Conservation (phyloP, 202 grass and related monocot genomes). For the Setaria viridis region DNA sequence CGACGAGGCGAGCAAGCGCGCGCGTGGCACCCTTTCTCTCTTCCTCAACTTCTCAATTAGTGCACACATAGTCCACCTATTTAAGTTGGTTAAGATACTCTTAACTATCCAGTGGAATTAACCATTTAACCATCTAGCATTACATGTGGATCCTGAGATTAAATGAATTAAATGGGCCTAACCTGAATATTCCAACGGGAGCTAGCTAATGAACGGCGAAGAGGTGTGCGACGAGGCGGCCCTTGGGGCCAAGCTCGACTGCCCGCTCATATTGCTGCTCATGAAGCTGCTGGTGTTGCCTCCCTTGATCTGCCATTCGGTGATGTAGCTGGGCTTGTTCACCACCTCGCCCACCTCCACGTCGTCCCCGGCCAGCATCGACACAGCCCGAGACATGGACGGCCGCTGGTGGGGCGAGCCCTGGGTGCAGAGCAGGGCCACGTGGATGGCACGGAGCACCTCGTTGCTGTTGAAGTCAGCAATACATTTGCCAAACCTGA, state of each 20-base stretch:
- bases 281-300: slow-evolving; percentile 11
- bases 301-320: slow-evolving; percentile 80
- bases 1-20: no score
- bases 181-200: no score
- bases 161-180: no score
- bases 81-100: no score
- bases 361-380: slow-evolving; percentile 69
- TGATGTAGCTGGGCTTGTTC: slow-evolving; percentile 75
- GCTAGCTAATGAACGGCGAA: no score
- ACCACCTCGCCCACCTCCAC: slow-evolving; percentile 46
- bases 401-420: slow-evolving; percentile 67
- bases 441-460: slow-evolving; percentile 59
- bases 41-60: no score
- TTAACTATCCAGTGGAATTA: no score
- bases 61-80: no score
- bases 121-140: no score
- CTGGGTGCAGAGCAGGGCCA: slow-evolving; percentile 84
- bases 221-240: not conserved
- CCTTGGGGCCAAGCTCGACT: not conserved
- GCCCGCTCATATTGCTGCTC: slow-evolving; percentile 35
- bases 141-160: no score
- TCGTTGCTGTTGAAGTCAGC: slow-evolving; percentile 43
- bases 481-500: not conserved
- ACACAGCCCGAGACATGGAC: slow-evolving; percentile 75
- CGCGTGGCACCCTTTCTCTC: no score